phyloP scores from a whole-genome alignment of 192 early-diverging fungal genomes.

The Umbelopsis isabellina region DNA sequence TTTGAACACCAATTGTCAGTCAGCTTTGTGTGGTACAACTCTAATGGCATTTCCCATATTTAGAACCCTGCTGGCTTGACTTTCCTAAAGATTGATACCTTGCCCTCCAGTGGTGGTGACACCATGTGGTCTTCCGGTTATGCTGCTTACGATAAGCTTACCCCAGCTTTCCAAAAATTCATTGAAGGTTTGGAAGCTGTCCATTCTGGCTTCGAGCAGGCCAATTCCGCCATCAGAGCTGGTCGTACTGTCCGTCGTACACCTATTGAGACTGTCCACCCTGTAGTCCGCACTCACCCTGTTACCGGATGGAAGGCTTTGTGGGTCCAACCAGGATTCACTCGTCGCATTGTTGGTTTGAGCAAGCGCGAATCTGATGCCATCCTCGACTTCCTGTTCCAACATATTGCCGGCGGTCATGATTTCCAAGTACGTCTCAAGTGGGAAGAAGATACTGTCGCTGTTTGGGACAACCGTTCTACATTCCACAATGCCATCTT shows the following conservation, averaged over 20 bases:
- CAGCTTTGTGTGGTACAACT: background rate
- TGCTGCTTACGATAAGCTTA: conserved; percentile 63
- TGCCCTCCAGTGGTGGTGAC: conserved; percentile 54
- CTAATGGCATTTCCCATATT: background rate
- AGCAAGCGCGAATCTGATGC: conserved; percentile 50
- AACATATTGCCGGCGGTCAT: conserved; percentile 48
- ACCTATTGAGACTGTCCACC: conserved; percentile 26
- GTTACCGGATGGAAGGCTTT: conserved; percentile 63
- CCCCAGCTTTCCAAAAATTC: conserved; percentile 55
- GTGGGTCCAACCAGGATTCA: conserved; percentile 61
- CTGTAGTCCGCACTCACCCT: conserved; percentile 60
- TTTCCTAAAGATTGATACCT: conserved; percentile 34
- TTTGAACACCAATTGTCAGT: background rate
- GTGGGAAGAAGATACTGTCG: conserved; percentile 49
- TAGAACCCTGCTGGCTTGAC: conserved; percentile 36
- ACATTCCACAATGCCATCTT: conserved; percentile 44
- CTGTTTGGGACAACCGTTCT: conserved; percentile 52
- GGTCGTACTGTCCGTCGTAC: conserved; percentile 30
- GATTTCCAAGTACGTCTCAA: conserved; percentile 56
- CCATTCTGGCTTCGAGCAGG: conserved; percentile 42
- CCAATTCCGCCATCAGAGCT: conserved; percentile 11
- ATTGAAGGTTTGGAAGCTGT: conserved; percentile 63
- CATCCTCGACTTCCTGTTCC: conserved; percentile 50
- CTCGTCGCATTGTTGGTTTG: conserved; percentile 52
- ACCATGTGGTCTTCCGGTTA: conserved; percentile 62